Evolutionary conservation across 176 grass and related monocot genomes (phyloP).

Genomic region (Themeda triandra): DNA sequence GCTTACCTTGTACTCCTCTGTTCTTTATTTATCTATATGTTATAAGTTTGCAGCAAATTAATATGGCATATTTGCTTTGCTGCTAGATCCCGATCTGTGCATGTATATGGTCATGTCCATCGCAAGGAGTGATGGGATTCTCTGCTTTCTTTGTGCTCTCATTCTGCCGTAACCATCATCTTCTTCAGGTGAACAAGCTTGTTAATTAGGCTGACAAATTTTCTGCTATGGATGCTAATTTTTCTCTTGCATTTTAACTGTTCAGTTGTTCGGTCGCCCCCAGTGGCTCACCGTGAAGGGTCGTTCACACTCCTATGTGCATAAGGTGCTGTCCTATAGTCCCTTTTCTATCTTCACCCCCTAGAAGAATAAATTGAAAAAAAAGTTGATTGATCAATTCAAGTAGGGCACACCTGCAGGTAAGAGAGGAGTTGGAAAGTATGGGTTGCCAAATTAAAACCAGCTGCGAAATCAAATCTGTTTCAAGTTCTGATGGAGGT

Average conservation of each 20-base stretch:
- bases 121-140: conserved; percentile 65
- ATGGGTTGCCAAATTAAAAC: conserved; percentile 75
- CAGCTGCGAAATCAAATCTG: conserved; percentile 49
- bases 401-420: conserved; percentile 24
- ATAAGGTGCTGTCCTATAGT: conserved; percentile 45
- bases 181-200: conserved; percentile 54
- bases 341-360: not conserved
- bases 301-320: conserved; percentile 71
- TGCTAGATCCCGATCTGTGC: conserved; percentile 83
- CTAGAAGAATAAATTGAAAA: not conserved
- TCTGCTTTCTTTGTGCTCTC: conserved; percentile 91
- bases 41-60: not conserved
- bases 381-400: conserved; percentile 4
- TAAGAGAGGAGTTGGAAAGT: conserved; percentile 66
- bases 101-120: conserved; percentile 84
- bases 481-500: conserved; percentile 57
- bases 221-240: not conserved
- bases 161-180: conserved; percentile 82
- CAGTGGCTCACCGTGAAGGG: conserved; percentile 89
- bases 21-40: not conserved
- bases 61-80: not conserved
- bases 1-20: conserved; percentile 63
- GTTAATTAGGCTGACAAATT: not conserved
- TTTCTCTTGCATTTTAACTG: not conserved
- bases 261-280: conserved; percentile 82